phyloP scores from a whole-genome alignment of 1,139 yeast genomes.

The Kodamaea suecica region DNA sequence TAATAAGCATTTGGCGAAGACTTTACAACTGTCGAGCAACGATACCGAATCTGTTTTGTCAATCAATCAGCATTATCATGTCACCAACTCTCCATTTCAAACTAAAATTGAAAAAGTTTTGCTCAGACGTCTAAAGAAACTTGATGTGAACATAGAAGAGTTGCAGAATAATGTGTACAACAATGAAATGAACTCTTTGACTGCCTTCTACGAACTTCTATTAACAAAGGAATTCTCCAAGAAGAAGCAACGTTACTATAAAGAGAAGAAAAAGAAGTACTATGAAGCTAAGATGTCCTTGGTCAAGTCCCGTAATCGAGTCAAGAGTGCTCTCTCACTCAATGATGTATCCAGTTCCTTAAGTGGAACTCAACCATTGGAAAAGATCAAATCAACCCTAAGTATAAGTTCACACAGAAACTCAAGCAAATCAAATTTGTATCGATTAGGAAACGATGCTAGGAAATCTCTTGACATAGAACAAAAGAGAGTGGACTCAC shows the following conservation, averaged over 20 bases:
- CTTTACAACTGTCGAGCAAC: slow-evolving; percentile 27
- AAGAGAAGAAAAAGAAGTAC: slow-evolving; percentile 40
- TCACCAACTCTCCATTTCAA: slow-evolving; percentile 43
- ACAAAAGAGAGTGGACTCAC: slow-evolving; percentile 13
- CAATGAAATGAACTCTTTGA: slow-evolving; percentile 68
- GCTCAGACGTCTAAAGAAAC: slow-evolving; percentile 58
- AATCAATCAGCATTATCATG: slow-evolving; percentile 40
- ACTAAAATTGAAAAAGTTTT: slow-evolving; percentile 64
- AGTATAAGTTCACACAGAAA: slow-evolving; percentile 33
- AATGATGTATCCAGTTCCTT: slow-evolving; percentile 21
- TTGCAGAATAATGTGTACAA: slow-evolving; percentile 59
- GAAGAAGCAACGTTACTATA: slow-evolving; percentile 33
- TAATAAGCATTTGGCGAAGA: slow-evolving; percentile 23
- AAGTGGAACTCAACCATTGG: slow-evolving; percentile 34
- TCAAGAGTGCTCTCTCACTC: slow-evolving; percentile 41
- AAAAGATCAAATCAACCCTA: slow-evolving; percentile 38
- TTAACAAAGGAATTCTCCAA: slow-evolving; percentile 56
- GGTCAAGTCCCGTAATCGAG: slow-evolving; percentile 50
- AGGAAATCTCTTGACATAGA: slow-evolving; percentile 11
- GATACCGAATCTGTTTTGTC: slow-evolving; percentile 41
- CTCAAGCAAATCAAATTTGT: slow-evolving; percentile 12
- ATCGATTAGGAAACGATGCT: slow-evolving; percentile 9
- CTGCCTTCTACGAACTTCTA: slow-evolving; percentile 81
- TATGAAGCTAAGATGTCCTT: slow-evolving; percentile 40
- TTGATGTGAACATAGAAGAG: slow-evolving; percentile 65